Evolutionary conservation across 306 rosid species (phyloP), one percentile per base, ranked within the genome.

Genomic region (Cyamopsis tetragonoloba): DNA sequence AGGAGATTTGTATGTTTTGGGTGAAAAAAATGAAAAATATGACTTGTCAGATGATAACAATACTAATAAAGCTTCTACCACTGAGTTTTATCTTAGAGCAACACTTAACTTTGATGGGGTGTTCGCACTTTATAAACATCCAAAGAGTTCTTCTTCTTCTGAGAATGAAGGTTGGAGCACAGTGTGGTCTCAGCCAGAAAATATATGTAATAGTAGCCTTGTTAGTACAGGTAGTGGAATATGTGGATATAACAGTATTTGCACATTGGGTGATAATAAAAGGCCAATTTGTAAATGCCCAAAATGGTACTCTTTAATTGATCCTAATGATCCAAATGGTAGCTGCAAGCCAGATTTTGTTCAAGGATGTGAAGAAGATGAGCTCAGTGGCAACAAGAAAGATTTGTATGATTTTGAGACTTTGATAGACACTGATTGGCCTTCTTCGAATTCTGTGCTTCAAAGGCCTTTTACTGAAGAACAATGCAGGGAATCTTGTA

Each of bases 61-160:
- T n/a, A n/a, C n/a, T n/a, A 6, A 0, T 26, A 13, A 9, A 27
- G 11, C 5, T 20, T 66, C 82, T 10, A 28, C 74, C 3, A 9
- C 43, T 0, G 27, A 72, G 0, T 49, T n/a, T 13, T 82, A 82
- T 20, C 59, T 62, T 19, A 62, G 82, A 69, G 85, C 53, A 41
- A 82, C 77, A 59, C 84, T 80, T 28, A 31, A 72, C 50, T 82
- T 80, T 65, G 80, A 85, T 69, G 87, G 86, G 10, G 73, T 82
- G 66, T 56, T 85, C 39, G 41, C 66, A 8, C 43, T 57, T 14
- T 62, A 64, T 66, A 48, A 7, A 14, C 35, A 72, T 35, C 75
- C 76, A 1, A 82, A 55, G 67, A 60, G 1, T 60, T 54, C 32
- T 2, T 53, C 56, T 60, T 54, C 32, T 2, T 53, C 56, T 3